These are phyloP conservation scores for Taphrina communis DNA, from an alignment of 1,139 yeast species.

Conservation along the genomic window DNA sequence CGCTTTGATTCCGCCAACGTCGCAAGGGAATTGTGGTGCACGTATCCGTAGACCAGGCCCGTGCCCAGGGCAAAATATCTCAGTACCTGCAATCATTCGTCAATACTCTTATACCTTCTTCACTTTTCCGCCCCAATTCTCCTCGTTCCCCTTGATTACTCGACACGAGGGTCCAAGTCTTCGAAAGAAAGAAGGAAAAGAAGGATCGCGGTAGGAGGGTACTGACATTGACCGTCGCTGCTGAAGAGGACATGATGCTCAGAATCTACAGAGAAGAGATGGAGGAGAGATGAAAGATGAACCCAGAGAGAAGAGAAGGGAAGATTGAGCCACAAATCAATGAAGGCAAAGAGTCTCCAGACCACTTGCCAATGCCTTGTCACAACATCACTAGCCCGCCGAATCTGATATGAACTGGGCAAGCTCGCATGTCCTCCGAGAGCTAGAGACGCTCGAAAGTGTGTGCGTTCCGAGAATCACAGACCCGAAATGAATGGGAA, in stretches of 20 bases:
- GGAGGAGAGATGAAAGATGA: not conserved
- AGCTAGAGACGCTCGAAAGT: too few relatives aligned
- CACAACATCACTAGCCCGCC: too few relatives aligned
- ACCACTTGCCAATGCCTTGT: too few relatives aligned
- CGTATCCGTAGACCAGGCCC: constrained; percentile 88
- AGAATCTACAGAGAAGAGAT: not conserved
- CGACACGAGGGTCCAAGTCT: too few relatives aligned
- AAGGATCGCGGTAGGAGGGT: too few relatives aligned
- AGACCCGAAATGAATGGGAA: constrained; percentile 6
- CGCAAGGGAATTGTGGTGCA: constrained; percentile 76
- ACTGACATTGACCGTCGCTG: constrained; percentile 21
- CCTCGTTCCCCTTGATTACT: too few relatives aligned
- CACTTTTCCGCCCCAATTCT: too few relatives aligned
- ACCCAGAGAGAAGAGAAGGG: too few relatives aligned
- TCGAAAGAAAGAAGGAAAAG: not conserved
- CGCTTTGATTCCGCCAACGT: constrained; percentile 64
- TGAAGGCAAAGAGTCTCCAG: too few relatives aligned
- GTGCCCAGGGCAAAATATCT: constrained; percentile 92
- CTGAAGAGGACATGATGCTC: constrained; percentile 12
- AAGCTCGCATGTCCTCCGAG: too few relatives aligned
- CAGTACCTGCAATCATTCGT: constrained; percentile 61
- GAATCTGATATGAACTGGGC: too few relatives aligned
- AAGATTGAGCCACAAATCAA: too few relatives aligned
- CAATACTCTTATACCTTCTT: not conserved
- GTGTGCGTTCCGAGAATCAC: constrained; percentile 1